Percentiles rank a stretch among this genome's conserved stretches.
phyloP scores from a whole-genome alignment of 331 rosid genomes.

The Quercus phellos region DNA sequence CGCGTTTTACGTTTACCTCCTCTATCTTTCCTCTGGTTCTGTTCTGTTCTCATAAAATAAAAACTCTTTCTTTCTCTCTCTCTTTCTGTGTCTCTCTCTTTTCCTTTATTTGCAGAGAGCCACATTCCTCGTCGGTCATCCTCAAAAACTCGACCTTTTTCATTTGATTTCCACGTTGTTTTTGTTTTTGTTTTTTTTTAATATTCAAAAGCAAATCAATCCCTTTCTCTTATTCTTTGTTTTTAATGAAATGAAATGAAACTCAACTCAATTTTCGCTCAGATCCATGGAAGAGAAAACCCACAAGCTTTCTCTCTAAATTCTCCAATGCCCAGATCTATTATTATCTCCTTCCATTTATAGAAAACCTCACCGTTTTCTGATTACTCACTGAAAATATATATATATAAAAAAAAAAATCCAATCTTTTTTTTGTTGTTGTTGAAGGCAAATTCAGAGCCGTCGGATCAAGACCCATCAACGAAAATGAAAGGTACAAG shows the following conservation, averaged over 20 bases:
- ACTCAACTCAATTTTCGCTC: constrained; percentile 28
- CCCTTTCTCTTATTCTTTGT: too few species aligned
- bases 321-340: constrained; percentile 47
- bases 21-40: constrained; percentile 24
- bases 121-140: constrained; percentile 42
- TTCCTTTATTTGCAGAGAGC: constrained; percentile 21
- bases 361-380: background rate
- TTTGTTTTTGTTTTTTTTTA: background rate
- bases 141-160: constrained; percentile 18
- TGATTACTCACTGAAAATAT: background rate
- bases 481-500: constrained; percentile 51
- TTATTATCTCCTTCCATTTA: background rate
- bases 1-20: constrained; percentile 37
- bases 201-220: too few species aligned
- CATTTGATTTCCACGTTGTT: background rate
- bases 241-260: background rate
- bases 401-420: background rate
- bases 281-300: constrained; percentile 53
- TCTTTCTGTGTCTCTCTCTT: background rate
- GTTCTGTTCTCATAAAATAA: background rate
- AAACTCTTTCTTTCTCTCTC: background rate
- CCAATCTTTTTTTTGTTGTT: background rate
- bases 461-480: constrained; percentile 30
- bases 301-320: constrained; percentile 15
- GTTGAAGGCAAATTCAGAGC: constrained; percentile 8